A percentile compares a stretch with the other conserved stretches of the same genome.
phyloP scores from a whole-genome alignment of 257 asterid genomes.

The Solanum ossicruentum region DNA sequence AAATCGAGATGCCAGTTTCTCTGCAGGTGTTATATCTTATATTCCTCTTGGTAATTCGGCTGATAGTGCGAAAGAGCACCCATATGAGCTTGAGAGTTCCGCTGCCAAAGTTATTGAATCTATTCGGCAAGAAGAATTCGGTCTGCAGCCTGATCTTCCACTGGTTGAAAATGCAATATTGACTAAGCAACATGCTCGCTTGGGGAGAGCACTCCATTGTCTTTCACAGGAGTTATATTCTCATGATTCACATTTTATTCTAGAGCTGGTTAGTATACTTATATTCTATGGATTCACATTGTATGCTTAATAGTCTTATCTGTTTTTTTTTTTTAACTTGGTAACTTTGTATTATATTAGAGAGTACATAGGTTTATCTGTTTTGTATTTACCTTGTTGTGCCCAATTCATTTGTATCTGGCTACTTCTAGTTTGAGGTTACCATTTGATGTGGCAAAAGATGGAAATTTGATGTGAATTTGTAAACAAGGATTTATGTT shows the following conservation, averaged over 20 bases:
- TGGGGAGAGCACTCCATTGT: conserved; percentile 98
- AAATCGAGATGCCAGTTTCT: conserved; percentile 6
- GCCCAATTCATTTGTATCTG: neutral
- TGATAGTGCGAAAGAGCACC: neutral
- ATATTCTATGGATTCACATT: conserved; percentile 92
- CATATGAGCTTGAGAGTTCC: conserved; percentile 9
- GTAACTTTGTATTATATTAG: too few relatives aligned
- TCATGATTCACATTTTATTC: conserved; percentile 93
- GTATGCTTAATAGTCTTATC: conserved; percentile 17
- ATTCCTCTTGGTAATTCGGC: conserved; percentile 5
- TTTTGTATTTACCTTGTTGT: neutral
- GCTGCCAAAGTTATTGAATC: conserved; percentile 49
- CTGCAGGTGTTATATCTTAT: conserved; percentile 12
- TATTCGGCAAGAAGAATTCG: conserved; percentile 81
- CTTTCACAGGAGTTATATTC: conserved; percentile 94
- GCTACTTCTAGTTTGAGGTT: neutral
- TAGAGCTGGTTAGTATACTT: conserved; percentile 66
- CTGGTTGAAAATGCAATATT: conserved; percentile 53
- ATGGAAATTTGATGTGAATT: neutral
- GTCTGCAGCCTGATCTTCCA: conserved; percentile 54
- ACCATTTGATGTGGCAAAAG: neutral
- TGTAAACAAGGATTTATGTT: neutral
- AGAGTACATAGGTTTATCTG: neutral
- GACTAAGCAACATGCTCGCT: conserved; percentile 92
- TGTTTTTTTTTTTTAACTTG: neutral